Base-by-base conservation (phyloP, 2,329 filamentous ascomycete species). In the Aspergillus sp. region DNA sequence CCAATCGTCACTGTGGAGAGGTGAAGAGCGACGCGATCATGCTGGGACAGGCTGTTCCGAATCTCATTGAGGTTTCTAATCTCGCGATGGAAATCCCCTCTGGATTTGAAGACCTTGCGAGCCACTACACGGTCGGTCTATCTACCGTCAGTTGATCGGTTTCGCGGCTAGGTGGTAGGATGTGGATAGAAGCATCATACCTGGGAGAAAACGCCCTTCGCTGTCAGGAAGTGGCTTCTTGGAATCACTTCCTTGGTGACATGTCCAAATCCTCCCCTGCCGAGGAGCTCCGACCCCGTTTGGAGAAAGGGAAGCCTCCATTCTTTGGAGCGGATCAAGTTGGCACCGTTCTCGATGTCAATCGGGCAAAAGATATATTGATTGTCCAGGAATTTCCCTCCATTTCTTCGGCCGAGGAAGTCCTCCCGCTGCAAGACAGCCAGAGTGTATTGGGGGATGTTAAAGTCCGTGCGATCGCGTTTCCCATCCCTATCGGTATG, bases 281-380 rank as follows among this genome's bases (percentile, higher is more conserved):
- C 45, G 14, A 54, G 42, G 5, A 4, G 5, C 1, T 34, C n/a
- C 1, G 45, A 47, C 11, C 16, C 9, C 2, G 11, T 17, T 14
- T 57, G 44, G 25, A 49, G 21, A 34, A 57, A 57, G 2, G 54
- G 54, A 5, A 57, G 36, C 17, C 49, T 54, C 54, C 54, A 57
- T 14, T 49, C 54, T 14, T 46, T 49, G n/a, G 38, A 46, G 9
- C n/a, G 4, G 2, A 45, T 14, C 11, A 49, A n/a, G 32, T 38
- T 57, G 11, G 44, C 38, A 4, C 54, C 54, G n/a, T 57, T 52
- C 19, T 49, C 20, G 10, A 57, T 31, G 19, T 49, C 42, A 32
- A 57, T 52, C 21, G 54, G 54, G 23, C 32, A 57, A 9, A 57
- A 57, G 5, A 44, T 47, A 19, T 46, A 54, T 40, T 44, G 44